A percentile compares a stretch with the other conserved stretches of the same genome.
phyloP scores from a whole-genome alignment of 2,329 filamentous ascomycete species.

The Bipolaris zeicola region DNA sequence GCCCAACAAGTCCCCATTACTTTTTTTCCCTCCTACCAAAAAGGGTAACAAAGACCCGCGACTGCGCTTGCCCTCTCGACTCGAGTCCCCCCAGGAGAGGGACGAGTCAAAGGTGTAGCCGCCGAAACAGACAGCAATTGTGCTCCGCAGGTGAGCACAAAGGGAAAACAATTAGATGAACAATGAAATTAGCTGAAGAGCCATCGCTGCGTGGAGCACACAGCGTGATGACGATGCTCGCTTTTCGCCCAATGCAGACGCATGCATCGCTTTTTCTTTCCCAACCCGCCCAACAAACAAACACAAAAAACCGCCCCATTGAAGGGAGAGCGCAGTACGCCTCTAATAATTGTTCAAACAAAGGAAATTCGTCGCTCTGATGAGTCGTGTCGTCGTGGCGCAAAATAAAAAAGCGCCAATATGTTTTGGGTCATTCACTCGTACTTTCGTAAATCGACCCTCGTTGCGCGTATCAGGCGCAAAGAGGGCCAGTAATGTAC shows the following conservation, averaged over 20 bases:
- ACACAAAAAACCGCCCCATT: slow-evolving; percentile 23
- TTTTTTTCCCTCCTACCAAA: slow-evolving; percentile 9
- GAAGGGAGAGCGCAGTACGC: slow-evolving; percentile 28
- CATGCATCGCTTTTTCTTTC: slow-evolving; percentile 12
- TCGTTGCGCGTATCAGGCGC: slow-evolving; percentile 10
- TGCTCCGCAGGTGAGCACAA: slow-evolving; percentile 31
- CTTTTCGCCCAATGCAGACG: slow-evolving; percentile 20
- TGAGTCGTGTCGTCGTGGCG: slow-evolving; percentile 39
- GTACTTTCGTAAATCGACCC: slow-evolving; percentile 44
- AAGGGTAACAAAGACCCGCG: slow-evolving; percentile 28
- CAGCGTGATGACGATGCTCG: slow-evolving; percentile 29
- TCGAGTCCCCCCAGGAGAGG: slow-evolving; percentile 26
- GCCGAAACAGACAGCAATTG: slow-evolving; percentile 32
- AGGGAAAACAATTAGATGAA: slow-evolving; percentile 17
- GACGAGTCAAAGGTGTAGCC: slow-evolving; percentile 37
- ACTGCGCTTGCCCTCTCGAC: slow-evolving; percentile 38
- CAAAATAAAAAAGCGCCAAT: slow-evolving; percentile 33
- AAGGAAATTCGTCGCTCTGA: slow-evolving; percentile 44
- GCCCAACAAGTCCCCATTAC: slow-evolving; percentile 11
- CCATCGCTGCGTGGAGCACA: slow-evolving; percentile 34
- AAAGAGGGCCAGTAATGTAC: slow-evolving; percentile 38
- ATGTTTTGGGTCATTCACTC: slow-evolving; percentile 44
- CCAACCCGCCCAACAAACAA: neutral
- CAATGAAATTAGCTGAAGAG: slow-evolving; percentile 41
- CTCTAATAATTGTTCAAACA: slow-evolving; percentile 38